These are phyloP conservation scores for Plectosphaerella plurivora DNA, from an alignment of 2,329 filamentous ascomycete genomes.

Conservation along the genomic window DNA sequence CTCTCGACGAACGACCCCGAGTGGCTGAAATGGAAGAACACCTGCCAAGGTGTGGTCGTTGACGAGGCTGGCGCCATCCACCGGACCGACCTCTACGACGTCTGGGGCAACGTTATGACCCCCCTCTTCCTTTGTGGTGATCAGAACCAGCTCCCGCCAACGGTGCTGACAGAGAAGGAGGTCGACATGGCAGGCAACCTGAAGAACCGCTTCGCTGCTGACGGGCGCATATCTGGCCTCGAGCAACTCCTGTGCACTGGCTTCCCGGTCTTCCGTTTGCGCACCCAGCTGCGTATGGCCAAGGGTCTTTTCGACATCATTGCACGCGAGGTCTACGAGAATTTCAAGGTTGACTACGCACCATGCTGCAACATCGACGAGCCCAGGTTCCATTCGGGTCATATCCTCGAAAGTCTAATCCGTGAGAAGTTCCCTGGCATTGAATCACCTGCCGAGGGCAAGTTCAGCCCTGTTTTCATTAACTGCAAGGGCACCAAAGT, in stretches of 20 bases:
- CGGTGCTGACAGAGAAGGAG: neutral
- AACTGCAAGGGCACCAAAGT: conserved; percentile 8
- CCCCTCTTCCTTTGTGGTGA: conserved; percentile 17
- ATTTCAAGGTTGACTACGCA: conserved; percentile 8
- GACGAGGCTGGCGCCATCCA: conserved; percentile 18
- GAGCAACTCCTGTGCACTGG: conserved; percentile 8
- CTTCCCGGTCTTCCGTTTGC: conserved; percentile 12
- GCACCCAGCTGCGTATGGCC: conserved; percentile 15
- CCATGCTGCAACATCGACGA: conserved; percentile 1
- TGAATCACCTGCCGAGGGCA: neutral
- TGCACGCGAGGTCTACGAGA: conserved; percentile 8
- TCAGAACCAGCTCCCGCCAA: conserved; percentile 10
- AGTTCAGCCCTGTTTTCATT: conserved; percentile 13
- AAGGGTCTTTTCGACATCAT: conserved; percentile 13
- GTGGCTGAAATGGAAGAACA: neutral
- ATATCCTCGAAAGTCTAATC: neutral
- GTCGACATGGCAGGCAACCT: conserved; percentile 4
- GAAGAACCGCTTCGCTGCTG: conserved; percentile 4
- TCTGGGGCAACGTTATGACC: conserved; percentile 16
- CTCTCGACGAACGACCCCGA: neutral
- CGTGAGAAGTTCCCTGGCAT: neutral
- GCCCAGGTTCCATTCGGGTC: neutral
- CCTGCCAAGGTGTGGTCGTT: conserved; percentile 9
- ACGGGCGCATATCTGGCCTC: conserved; percentile 11
- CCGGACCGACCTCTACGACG: conserved; percentile 13